A percentile compares a stretch with the other conserved stretches of the same genome.
Conservation (phyloP, 1,284 basidiomycete genomes). For the Cryptococcus hybrid region DNA sequence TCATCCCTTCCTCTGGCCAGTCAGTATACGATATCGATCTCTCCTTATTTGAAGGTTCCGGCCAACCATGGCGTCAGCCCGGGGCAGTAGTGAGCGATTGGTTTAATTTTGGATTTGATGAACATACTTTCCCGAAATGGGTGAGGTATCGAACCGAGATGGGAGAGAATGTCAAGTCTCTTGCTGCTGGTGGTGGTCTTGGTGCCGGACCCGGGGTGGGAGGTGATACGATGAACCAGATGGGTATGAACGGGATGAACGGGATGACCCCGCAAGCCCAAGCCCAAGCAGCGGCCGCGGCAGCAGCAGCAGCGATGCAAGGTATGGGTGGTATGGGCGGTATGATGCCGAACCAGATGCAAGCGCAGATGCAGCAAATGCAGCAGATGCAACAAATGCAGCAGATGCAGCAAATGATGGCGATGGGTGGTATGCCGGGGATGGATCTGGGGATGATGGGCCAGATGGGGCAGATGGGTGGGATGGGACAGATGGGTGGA, state of each 20-base stretch:
- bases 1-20: slow-evolving; percentile 58
- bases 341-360: slow-evolving; percentile 26
- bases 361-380: slow-evolving; percentile 34
- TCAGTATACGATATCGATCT: slow-evolving; percentile 89
- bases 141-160: slow-evolving; percentile 79
- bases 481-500: slow-evolving; percentile 1
- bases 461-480: slow-evolving; percentile 7
- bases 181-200: slow-evolving; percentile 22
- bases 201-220: background rate
- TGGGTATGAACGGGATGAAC: slow-evolving; percentile 30
- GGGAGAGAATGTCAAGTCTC: slow-evolving; percentile 56
- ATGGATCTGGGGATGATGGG: background rate
- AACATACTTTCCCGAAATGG: slow-evolving; percentile 91
- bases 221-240: slow-evolving; percentile 24
- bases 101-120: slow-evolving; percentile 99
- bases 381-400: slow-evolving; percentile 15
- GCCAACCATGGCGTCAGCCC: slow-evolving; percentile 82
- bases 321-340: slow-evolving; percentile 11
- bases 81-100: slow-evolving; percentile 95
- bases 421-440: slow-evolving; percentile 39
- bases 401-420: slow-evolving; percentile 31
- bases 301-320: slow-evolving; percentile 24
- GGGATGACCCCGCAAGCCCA: background rate
- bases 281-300: slow-evolving; percentile 31
- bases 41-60: slow-evolving; percentile 68